Conservation (phyloP, 306 rosid species). For the Pyrus pyrifolia region DNA sequence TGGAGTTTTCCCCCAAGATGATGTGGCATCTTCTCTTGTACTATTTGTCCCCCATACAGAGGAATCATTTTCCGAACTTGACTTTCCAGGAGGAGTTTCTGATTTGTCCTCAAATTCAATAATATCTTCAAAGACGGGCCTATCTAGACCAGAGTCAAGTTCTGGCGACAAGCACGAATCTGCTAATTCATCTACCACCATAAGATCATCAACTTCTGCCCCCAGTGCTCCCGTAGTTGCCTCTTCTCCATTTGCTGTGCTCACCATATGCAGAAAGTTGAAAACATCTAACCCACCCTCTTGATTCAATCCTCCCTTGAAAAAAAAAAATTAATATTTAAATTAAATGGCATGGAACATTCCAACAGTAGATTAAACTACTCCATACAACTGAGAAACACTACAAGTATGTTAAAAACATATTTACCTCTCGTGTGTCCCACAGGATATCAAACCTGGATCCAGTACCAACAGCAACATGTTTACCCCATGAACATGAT, state of each 20-base stretch:
- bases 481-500: conserved; percentile 96
- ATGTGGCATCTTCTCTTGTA: not conserved
- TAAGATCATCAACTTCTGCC: conserved; percentile 63
- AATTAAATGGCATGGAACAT: not conserved
- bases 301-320: conserved; percentile 49
- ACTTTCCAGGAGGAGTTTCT: conserved; percentile 18
- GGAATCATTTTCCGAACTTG: conserved; percentile 29
- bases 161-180: conserved; percentile 57
- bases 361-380: not conserved
- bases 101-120: conserved; percentile 27
- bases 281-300: conserved; percentile 64
- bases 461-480: conserved; percentile 91
- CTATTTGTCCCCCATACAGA: not conserved
- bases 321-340: conserved; percentile 9
- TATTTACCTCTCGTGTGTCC: conserved; percentile 65
- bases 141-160: conserved; percentile 40
- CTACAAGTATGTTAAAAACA: not conserved
- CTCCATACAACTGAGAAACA: conserved; percentile 1
- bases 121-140: conserved; percentile 67
- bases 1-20: not conserved
- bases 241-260: conserved; percentile 45
- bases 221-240: conserved; percentile 58
- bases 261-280: conserved; percentile 64
- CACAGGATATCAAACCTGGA: conserved; percentile 76
- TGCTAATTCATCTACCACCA: conserved; percentile 39